Base-by-base conservation (phyloP, 352 stramenopile genomes). In the Phytophthora melonis region DNA sequence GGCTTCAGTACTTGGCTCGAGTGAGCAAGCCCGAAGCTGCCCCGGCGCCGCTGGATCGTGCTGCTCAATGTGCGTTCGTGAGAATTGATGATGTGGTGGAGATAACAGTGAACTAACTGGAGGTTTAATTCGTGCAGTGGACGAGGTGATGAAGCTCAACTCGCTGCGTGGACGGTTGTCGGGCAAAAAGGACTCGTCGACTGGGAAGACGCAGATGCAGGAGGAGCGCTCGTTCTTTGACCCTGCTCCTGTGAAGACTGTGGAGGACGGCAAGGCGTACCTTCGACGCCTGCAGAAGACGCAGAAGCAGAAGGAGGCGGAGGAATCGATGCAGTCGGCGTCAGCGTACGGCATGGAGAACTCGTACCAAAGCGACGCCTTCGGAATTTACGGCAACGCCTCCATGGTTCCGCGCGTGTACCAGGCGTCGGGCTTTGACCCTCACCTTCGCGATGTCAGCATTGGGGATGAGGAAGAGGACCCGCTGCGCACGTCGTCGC, bases 341-440 rank as follows among this genome's bases (percentile, higher is more conserved):
- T 81, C 82, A 3, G 58, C 62, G 1, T 90, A 86, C 64, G 80
- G 84, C 39, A 79, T 82, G 36, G 77, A 81, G 50, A 78, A 79
- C 36, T 70, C 81, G 58, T 89, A 86, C 53, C 79, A 84, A 54
- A 87, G 63, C 27, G 88, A 93, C 47, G 78, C 72, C 16, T 91
- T 84, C 70, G 82, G 87, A 10, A 91, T 95, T 54, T 95, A 91
- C 61, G 88, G 88, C 18, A 86, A 81, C 21, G 80, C 83, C 34
- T 88, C 82, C 47, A 80, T 94, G 72, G 79, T 89, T 25, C 88
- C 87, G 32, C 87, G 87, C 16, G 87, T 95, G 58, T 95, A 95
- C 75, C 88, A 95, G 76, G 88, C 88, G 23, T 93, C 88, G 30
- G 87, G 83, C n/a, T 95, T 93, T 53, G 87, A 95, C 36, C 88